phyloP scores from a whole-genome alignment of 768 basidiomycete species.

The Suillus occidentalis region DNA sequence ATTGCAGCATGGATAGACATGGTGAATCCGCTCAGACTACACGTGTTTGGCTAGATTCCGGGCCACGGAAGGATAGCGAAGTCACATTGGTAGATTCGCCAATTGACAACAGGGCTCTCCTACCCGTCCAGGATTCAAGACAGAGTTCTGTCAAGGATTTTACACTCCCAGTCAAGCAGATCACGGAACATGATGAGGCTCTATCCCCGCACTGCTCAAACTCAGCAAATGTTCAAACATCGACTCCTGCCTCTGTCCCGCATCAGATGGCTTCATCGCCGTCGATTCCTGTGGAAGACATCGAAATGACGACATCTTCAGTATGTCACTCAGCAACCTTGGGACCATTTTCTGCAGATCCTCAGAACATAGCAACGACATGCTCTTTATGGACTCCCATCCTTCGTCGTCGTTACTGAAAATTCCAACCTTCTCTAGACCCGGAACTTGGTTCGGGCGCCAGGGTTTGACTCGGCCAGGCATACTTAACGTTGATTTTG shows the following conservation, averaged over 20 bases:
- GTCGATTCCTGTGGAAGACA: neutral
- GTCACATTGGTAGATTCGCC: slow-evolving; percentile 22
- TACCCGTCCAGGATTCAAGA: neutral
- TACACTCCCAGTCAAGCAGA: neutral
- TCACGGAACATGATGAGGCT: neutral
- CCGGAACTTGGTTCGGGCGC: slow-evolving; percentile 29
- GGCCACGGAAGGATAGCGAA: slow-evolving; percentile 26
- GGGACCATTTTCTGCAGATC: too few relatives aligned
- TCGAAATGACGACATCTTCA: neutral
- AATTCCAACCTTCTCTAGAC: slow-evolving; percentile 12
- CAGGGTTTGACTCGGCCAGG: slow-evolving; percentile 20
- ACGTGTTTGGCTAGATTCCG: slow-evolving; percentile 18
- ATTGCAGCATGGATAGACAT: slow-evolving; percentile 14
- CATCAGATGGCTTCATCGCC: neutral
- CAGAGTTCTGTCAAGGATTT: neutral
- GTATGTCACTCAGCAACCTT: neutral
- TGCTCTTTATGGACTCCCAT: neutral
- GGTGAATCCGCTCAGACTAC: slow-evolving; percentile 16
- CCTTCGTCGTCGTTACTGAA: neutral
- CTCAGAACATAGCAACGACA: neutral
- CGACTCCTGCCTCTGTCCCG: neutral
- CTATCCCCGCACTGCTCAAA: too few relatives aligned
- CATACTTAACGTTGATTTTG: slow-evolving; percentile 23
- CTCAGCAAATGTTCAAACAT: neutral
- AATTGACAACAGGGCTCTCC: neutral